Evolutionary conservation across 768 basidiomycete species (phyloP), one percentile per base, ranked within the genome.

Genomic region (Tylopilus cervinicoccineus): DNA sequence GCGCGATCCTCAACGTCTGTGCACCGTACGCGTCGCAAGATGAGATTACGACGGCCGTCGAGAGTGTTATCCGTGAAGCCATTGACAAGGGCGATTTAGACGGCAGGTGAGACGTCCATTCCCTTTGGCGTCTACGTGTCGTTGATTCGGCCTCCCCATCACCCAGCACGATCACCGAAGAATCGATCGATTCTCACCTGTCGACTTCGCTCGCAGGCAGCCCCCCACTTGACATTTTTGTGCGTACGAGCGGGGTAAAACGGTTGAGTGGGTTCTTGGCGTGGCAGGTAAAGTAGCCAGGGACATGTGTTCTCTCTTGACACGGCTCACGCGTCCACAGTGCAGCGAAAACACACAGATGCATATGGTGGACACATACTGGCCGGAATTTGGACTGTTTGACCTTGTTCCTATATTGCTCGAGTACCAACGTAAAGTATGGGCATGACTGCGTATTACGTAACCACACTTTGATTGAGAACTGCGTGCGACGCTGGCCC

Each of bases 1-100:
- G 94, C 27, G 83, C 88, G 1, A 85, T 94, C 23, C 74, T 98
- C 29, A 97, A 98, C 61, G 72, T 98, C 5, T 92, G 89, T 69
- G 91, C 93, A 76, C 86, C 95, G 0, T 99, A 97, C 61, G 77
- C 92, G 5, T 87, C 93, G 2, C 79, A 86, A 24, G 90, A 99
- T 61, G 96, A 99, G 66, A 93, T 98, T 12, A 78, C 88, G 3
- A 79, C 81, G 0, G 89, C 95, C 0, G 78, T 97, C 12, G 46
- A 66, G 47, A 50, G 46, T 6, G 64, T 61, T 6, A 63, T 74
- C 38, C 58, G 61, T 31, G 48, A 70, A 6, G 67, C 67, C 17
- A 51, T 74, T n/a, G 59, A 69, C 44, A 45, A 57, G 7, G 66
- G 65, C 5, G 57, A 60, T 24, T 33, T 56, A n/a, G 62, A 69